Conservation (phyloP, 495 filamentous ascomycete species). For the Podospora pseudocomata region DNA sequence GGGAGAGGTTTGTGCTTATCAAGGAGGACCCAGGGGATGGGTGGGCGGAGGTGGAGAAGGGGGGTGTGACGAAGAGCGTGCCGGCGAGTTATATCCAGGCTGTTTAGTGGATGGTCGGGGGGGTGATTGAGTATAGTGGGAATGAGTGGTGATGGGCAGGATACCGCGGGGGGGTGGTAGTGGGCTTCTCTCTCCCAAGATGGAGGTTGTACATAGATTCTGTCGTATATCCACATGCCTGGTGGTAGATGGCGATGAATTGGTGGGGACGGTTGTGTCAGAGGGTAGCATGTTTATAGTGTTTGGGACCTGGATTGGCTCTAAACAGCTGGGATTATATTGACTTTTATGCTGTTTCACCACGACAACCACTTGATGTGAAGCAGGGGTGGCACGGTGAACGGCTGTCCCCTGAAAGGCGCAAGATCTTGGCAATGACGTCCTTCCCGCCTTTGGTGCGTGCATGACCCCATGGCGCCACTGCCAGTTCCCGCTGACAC, state of each 20-base stretch:
- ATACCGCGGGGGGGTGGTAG: background rate
- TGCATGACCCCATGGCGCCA: background rate
- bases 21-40: conserved; percentile 84
- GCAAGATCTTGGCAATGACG: background rate
- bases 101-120: conserved; percentile 40
- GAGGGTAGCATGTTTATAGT: background rate
- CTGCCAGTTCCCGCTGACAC: background rate
- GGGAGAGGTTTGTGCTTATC: conserved; percentile 86
- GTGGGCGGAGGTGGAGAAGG: conserved; percentile 93
- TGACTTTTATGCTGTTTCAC: background rate
- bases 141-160: background rate
- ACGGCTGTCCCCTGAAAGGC: background rate
- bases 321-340: background rate
- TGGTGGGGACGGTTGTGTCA: background rate
- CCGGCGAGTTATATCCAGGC: conserved; percentile 89
- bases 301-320: background rate
- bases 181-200: background rate
- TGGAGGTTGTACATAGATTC: background rate
- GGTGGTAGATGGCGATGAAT: background rate
- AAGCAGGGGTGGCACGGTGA: background rate
- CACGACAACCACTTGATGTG: background rate
- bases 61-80: conserved; percentile 85
- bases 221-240: background rate
- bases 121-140: background rate
- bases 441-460: background rate